Evolutionary conservation across 23 red algal genomes (phyloP).

Genomic region (Gracilaria gracilis): DNA sequence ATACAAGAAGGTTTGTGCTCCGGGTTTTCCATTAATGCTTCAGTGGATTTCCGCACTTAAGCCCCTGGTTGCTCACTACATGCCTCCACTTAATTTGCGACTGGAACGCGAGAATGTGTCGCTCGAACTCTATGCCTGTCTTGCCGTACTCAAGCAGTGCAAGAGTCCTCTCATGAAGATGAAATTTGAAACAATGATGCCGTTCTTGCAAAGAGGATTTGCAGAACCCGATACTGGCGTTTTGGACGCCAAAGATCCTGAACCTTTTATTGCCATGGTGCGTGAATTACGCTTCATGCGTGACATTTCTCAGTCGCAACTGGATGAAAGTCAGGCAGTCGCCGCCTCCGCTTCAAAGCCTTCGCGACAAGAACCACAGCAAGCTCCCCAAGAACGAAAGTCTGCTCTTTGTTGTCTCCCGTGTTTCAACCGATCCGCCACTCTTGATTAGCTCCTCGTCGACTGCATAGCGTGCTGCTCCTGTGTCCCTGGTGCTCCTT

Average conservation of each 20-base stretch:
- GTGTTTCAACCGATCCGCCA: slow-evolving; percentile 19
- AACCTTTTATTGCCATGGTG: slow-evolving; percentile 62
- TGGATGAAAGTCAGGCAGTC: slow-evolving; percentile 21
- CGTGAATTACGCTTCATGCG: slow-evolving; percentile 74
- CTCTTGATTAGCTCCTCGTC: slow-evolving; percentile 7
- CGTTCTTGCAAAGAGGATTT: slow-evolving; percentile 92
- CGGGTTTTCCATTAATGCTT: slow-evolving; percentile 85
- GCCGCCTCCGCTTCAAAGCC: slow-evolving; percentile 7
- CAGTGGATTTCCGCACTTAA: slow-evolving; percentile 83
- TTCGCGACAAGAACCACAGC: slow-evolving; percentile 21
- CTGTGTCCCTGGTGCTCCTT: not conserved
- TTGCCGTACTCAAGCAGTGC: slow-evolving; percentile 79
- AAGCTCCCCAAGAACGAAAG: slow-evolving; percentile 38
- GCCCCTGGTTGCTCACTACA: slow-evolving; percentile 72
- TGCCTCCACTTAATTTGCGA: slow-evolving; percentile 71
- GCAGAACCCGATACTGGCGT: slow-evolving; percentile 77
- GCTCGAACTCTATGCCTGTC: slow-evolving; percentile 83
- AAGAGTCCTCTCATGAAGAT: slow-evolving; percentile 71
- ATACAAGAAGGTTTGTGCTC: slow-evolving; percentile 88
- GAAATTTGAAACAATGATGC: slow-evolving; percentile 90
- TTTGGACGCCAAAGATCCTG: slow-evolving; percentile 64
- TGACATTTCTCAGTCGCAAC: slow-evolving; percentile 36
- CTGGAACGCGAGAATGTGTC: slow-evolving; percentile 75
- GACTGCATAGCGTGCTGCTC: not conserved
- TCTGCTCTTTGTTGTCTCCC: slow-evolving; percentile 31